Evolutionary conservation across 2,329 filamentous ascomycete species (phyloP), one percentile per base, ranked within the genome.

Genomic region (Cladosporium austrohemisphaericum): DNA sequence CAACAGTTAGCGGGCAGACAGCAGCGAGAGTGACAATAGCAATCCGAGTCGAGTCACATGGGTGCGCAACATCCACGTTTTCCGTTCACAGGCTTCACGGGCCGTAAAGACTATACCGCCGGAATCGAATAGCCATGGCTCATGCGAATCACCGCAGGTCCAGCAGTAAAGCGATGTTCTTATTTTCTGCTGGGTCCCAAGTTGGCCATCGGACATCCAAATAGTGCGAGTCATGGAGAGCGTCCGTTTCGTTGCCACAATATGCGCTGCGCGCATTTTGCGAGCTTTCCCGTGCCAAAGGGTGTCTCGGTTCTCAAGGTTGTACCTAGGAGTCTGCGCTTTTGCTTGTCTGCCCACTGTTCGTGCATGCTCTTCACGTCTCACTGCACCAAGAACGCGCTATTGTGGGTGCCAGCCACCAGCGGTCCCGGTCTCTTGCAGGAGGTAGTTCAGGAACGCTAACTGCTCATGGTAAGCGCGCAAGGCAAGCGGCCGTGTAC

Each of bases 281-380:
- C 35, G 32, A 26, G 4, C 5, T 36, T 20, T 25, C 32, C 31
- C 43, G 10, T 29, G 22, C 31, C 31, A 46, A 11, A 14, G 14
- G 32, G 16, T 36, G 32, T 46, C 16, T 22, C 32, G 22, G 14
- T 19, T 4, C 5, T 36, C 33, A 16, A n/a, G 8, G n/a, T 10
- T 36, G 16, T 36, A 19, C 33, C 33, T 10, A 36, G 18, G 22
- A 19, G 8, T 14, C 16, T 62, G 47, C 29, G 20, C 38, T n/a
- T 65, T 69, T 65, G 72, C 74, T 74, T 70, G 71, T 76, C 67
- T 70, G 73, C 76, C 78, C 75, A 75, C 75, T 77, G 71, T 66
- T 71, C 64, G 63, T 60, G 59, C 45, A 25, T 49, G 61, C 61
- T 60, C 59, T 56, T 46, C 50, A 51, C 55, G 28, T 35, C 41